Conservation (phyloP, 2,329 filamentous ascomycete species). For the Xylaria multiplex region DNA sequence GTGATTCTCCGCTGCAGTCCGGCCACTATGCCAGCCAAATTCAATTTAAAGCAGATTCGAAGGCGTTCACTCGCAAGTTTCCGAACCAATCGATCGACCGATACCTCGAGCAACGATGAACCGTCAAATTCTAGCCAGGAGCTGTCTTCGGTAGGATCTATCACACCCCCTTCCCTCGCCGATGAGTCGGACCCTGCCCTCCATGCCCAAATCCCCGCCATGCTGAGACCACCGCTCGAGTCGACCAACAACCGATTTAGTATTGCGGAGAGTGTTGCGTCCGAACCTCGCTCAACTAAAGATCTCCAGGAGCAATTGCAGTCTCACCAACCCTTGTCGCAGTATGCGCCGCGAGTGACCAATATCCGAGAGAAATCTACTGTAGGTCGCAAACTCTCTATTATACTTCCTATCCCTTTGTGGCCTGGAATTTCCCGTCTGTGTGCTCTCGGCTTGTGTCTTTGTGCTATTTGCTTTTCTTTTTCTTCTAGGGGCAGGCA, state of each 20-base stretch:
- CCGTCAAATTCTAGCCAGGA: constrained; percentile 64
- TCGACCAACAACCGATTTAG: constrained; percentile 68
- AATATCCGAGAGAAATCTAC: constrained; percentile 85
- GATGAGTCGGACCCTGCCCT: constrained; percentile 73
- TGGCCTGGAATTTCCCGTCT: constrained; percentile 10
- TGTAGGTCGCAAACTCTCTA: constrained; percentile 64
- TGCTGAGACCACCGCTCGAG: constrained; percentile 46
- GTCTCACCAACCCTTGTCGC: constrained; percentile 70
- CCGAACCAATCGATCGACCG: constrained; percentile 70
- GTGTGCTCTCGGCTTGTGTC: background rate
- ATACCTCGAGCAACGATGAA: constrained; percentile 69
- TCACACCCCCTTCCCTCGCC: constrained; percentile 79
- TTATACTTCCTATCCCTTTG: constrained; percentile 17
- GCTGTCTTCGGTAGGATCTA: constrained; percentile 72
- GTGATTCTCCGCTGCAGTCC: constrained; percentile 5
- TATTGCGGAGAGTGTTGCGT: constrained; percentile 70
- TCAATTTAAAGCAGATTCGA: constrained; percentile 73
- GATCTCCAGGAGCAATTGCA: constrained; percentile 58
- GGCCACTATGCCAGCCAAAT: constrained; percentile 31
- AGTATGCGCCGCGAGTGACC: constrained; percentile 81
- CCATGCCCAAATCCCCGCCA: constrained; percentile 68
- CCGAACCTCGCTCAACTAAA: constrained; percentile 61
- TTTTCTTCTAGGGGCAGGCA: background rate
- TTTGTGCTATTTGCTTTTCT: background rate
- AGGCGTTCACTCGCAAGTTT: constrained; percentile 81